Conservation (phyloP, 2,329 filamentous ascomycete species). For the Coniochaeta sp. region DNA sequence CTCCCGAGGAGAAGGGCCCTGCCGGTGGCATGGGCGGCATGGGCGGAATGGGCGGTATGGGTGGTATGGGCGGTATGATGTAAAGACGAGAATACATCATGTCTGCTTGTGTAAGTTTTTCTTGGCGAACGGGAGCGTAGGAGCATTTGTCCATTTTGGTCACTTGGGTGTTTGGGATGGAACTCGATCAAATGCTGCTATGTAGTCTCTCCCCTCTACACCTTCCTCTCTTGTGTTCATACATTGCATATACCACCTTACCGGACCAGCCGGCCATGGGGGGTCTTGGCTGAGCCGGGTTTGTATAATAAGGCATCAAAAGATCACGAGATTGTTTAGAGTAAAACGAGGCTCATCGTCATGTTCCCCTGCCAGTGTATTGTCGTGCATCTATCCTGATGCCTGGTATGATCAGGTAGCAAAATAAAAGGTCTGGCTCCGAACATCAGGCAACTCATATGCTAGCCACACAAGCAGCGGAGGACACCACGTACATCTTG, state of each 20-base stretch:
- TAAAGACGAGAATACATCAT: constrained; percentile 25
- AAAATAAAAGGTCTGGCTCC: neutral
- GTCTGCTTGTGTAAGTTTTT: constrained; percentile 6
- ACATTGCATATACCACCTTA: constrained; percentile 13
- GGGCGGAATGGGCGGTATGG: constrained; percentile 60
- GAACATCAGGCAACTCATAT: neutral
- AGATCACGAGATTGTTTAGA: constrained; percentile 9
- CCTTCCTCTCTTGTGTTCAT: constrained; percentile 17
- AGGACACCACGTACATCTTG: neutral
- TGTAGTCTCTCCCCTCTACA: constrained; percentile 30
- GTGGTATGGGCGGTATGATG: constrained; percentile 55
- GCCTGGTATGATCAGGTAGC: neutral
- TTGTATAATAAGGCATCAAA: constrained; percentile 17
- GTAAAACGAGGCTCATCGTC: neutral
- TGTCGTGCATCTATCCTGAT: neutral
- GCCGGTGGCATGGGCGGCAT: constrained; percentile 43
- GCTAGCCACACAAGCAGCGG: neutral
- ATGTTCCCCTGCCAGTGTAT: neutral
- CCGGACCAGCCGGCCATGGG: neutral
- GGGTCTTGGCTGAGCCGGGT: constrained; percentile 10
- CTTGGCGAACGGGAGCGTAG: constrained; percentile 25
- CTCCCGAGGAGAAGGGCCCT: constrained; percentile 81
- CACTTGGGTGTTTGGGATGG: constrained; percentile 37
- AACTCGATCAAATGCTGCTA: constrained; percentile 28
- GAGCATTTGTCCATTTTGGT: constrained; percentile 30